Base-by-base conservation (phyloP, 108 stramenopile genomes). In the Nitzschia sp. region DNA sequence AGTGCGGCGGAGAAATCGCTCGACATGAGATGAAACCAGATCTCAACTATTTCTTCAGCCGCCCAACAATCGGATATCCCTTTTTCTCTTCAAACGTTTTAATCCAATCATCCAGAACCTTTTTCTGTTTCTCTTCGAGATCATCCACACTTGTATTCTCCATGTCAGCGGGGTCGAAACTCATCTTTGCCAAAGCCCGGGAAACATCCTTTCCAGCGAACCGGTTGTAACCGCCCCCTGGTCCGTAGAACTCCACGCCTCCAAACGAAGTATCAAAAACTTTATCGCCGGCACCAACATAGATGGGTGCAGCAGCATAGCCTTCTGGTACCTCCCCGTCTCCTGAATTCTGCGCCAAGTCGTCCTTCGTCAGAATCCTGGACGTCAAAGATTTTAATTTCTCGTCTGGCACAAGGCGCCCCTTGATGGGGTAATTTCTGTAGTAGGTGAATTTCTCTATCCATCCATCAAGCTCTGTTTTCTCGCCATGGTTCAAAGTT, bases 201-300 rank as follows among this genome's bases (percentile, higher is more conserved):
- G 96, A 91, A 36, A 90, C 96, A 67, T 98, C 96, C 49, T 82
- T 89, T n/a, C 98, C 98, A 11, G 96, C 97, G 71, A 99, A 98
- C 36, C 81, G 75, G 33, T 96, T 70, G 83, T 99, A 99, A 8
- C 93, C 81, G 24, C 93, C 85, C 32, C 80, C 89, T 4, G 89
- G 79, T 42, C 93, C 82, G 60, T 83, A 85, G 77, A 94, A 91
- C 2, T 71, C 67, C 0, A 86, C 82, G 28, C 98, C 98, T 3
- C 98, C 98, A 80, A 95, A 99, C 6, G 94, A 96, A 24, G 95
- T 85, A 74, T 99, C 98, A 72, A 85, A 99, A 23, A 98, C 95
- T 58, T 93, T 82, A 31, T 83, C 78, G 4, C 81, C 77, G 1
- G 86, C 88, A 27, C 86, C 96, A 29, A 98, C 51, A 56, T 96